Evolutionary conservation across 345 rosid species (phyloP), one percentile per base, ranked within the genome.

Genomic region (Gossypium anomalum): DNA sequence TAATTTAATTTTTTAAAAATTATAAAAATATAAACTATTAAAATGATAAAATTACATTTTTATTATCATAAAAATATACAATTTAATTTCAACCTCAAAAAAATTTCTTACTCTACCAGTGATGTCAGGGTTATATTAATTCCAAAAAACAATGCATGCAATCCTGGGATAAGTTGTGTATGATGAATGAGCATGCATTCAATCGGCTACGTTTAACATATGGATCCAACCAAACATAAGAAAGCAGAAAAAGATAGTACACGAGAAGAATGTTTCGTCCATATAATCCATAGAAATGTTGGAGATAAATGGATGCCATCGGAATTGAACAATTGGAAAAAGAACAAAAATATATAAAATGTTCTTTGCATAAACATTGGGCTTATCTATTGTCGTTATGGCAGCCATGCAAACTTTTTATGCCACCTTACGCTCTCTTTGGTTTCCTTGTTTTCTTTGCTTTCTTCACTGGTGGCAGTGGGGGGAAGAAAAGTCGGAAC

Each of bases 401-500:
- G 20, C 9, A 13, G 34, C 7, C n/a, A 59, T 23, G 15, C 19
- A 34, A 70, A 51, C 45, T 38, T 49, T 11, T 56, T 34, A 41
- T 3, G n/a, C 51, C 52, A 64, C 53, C 71, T 87, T 72, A 93
- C 49, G 91, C 90, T 77, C 79, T 81, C 93, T 95, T 93, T 74
- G 84, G 81, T 53, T 23, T 81, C 92, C 93, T 93, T 73, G 82
- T 82, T 9, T 57, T 57, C 12, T 5, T 10, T 19, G 14, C 61
- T 3, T 20, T 57, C 75, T 78, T 45, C 15, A 59, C 69, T 9
- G 63, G 70, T n/a, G 79, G 72, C 6, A 84, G 74, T 16, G 86
- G 88, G 7, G 89, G 90, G 67, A 90, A 93, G 68, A 90, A 7
- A 9, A 76, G 27, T 3, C 99, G 89, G 87, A 89, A 95, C 61